Evolutionary conservation across 768 basidiomycete species (phyloP).

Genomic region (Pisolithus tinctorius): DNA sequence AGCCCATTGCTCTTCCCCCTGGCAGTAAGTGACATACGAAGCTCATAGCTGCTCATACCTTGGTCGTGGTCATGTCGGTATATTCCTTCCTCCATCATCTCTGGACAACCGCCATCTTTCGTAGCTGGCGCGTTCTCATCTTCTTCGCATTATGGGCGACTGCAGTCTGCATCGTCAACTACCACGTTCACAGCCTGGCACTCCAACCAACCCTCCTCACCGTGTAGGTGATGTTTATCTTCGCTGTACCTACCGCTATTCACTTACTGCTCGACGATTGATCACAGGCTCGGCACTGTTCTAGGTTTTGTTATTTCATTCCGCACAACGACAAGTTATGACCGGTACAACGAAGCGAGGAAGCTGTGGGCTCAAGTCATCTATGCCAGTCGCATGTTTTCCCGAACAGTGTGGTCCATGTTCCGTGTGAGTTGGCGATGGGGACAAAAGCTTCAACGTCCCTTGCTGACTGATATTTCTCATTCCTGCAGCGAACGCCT

Average conservation of each 20-base stretch:
- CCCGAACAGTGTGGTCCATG: conserved; percentile 62
- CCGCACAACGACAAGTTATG: conserved; percentile 64
- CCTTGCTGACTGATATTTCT: background rate
- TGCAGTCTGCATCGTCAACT: conserved; percentile 44
- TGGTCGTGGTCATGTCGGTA: background rate
- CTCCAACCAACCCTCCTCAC: conserved; percentile 54
- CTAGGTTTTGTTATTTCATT: conserved; percentile 72
- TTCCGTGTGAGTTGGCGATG: conserved; percentile 38
- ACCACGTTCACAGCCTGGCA: conserved; percentile 35
- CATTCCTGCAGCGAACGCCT: background rate
- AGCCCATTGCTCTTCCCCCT: no score
- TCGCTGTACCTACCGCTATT: conserved; percentile 12
- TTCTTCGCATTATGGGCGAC: conserved; percentile 60
- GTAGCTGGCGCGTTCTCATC: conserved; percentile 46
- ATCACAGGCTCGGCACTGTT: conserved; percentile 46
- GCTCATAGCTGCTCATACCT: background rate
- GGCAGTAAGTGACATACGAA: no score
- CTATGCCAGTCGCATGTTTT: conserved; percentile 44
- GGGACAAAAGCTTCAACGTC: conserved; percentile 26
- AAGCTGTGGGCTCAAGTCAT: conserved; percentile 62
- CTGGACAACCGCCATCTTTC: background rate
- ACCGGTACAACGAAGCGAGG: conserved; percentile 68
- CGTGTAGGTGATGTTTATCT: conserved; percentile 38
- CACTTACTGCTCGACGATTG: conserved; percentile 13
- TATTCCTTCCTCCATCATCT: background rate